phyloP scores from a whole-genome alignment of 2,329 filamentous ascomycete species.

The Atkinsonella hypoxylon region DNA sequence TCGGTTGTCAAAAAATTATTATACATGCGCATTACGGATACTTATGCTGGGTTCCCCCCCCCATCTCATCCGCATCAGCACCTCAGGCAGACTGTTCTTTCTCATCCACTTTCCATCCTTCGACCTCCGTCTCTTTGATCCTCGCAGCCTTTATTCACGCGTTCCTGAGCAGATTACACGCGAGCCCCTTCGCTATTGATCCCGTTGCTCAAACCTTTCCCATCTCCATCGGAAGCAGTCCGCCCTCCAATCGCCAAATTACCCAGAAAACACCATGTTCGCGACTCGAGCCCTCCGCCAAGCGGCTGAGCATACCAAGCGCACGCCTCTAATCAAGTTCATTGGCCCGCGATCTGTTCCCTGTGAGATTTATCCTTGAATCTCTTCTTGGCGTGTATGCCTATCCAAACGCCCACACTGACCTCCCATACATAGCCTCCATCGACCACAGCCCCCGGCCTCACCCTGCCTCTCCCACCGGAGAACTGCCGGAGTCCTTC shows the following conservation, averaged over 20 bases:
- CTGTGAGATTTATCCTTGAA: constrained; percentile 22
- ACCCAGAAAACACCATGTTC: constrained; percentile 30
- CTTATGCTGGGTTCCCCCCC: neutral
- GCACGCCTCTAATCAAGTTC: constrained; percentile 50
- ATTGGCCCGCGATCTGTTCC: constrained; percentile 48
- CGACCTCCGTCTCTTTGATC: neutral
- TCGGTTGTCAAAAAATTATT: constrained; percentile 4
- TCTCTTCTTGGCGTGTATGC: too few species aligned
- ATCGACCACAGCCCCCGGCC: constrained; percentile 62
- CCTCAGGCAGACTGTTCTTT: neutral
- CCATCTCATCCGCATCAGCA: neutral
- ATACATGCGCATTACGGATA: neutral
- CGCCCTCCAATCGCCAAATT: too few species aligned
- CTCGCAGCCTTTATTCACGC: neutral
- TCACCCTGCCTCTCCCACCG: constrained; percentile 59
- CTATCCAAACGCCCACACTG: constrained; percentile 6
- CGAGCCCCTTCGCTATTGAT: neutral
- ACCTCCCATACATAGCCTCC: constrained; percentile 35
- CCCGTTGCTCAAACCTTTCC: neutral
- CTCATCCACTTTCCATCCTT: neutral
- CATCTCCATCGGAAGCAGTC: too few species aligned
- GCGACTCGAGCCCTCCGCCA: constrained; percentile 45
- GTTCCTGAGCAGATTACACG: neutral
- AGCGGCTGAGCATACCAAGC: constrained; percentile 46
- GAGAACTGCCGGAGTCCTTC: constrained; percentile 47